These are phyloP conservation scores for Daldinia vernicosa DNA, from an alignment of 495 filamentous ascomycete genomes.

Conservation along the genomic window DNA sequence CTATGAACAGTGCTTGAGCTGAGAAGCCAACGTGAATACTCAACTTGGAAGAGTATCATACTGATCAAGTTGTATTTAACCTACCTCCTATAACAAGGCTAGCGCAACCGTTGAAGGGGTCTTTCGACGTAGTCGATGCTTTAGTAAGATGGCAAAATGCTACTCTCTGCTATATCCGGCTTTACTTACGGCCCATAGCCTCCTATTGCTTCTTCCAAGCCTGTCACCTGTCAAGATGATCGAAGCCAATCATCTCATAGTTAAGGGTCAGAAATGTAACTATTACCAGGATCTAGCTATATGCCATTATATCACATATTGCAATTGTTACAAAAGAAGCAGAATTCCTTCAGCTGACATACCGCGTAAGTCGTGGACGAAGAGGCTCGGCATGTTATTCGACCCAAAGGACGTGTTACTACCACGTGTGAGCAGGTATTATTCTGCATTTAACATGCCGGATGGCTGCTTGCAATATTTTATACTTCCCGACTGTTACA, in stretches of 20 bases:
- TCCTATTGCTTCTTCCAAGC: not conserved
- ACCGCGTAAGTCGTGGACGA: not conserved
- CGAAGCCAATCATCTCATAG: not conserved
- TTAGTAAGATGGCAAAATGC: not conserved
- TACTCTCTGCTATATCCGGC: not conserved
- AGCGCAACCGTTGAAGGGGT: not conserved
- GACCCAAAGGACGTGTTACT: constrained; percentile 1
- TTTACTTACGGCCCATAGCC: not conserved
- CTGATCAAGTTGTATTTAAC: not conserved
- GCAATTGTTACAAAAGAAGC: not conserved
- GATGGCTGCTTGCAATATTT: constrained; percentile 5
- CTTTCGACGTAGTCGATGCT: not conserved
- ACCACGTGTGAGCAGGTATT: constrained; percentile 31
- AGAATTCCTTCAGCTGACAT: not conserved
- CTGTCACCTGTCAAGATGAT: not conserved
- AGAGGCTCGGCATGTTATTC: constrained; percentile 7
- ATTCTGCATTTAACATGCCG: constrained; percentile 12
- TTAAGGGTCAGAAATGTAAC: not conserved
- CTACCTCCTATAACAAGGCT: not conserved
- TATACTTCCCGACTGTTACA: constrained; percentile 6
- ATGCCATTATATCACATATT: not conserved
- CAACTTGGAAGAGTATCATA: not conserved
- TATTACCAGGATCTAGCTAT: not conserved
- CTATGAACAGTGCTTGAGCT: not conserved
- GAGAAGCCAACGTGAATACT: not conserved